These are phyloP conservation scores for Sugiyamaella neomexicana DNA, from an alignment of 1,139 yeast genomes.

Conservation along the genomic window DNA sequence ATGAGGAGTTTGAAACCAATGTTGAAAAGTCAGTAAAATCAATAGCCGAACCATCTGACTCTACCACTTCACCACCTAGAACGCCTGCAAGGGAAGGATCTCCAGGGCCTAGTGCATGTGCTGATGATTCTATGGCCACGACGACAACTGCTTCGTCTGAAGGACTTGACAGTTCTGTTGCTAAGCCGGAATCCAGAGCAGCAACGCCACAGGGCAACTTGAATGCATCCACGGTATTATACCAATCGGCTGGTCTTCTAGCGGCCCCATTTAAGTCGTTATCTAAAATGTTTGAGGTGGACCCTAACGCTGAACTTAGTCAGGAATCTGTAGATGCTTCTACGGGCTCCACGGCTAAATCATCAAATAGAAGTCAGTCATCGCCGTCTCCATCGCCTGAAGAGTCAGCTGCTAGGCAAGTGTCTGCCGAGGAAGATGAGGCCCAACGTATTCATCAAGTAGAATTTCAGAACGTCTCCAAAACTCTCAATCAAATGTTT, in stretches of 20 bases:
- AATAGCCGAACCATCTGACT: conserved; percentile 32
- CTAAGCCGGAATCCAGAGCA: conserved; percentile 4
- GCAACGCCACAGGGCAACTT: conserved; percentile 23
- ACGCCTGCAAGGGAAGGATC: conserved; percentile 32
- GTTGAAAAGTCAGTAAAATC: conserved; percentile 39
- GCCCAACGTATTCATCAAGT: conserved; percentile 41
- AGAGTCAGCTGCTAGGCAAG: conserved; percentile 43
- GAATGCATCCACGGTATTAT: conserved; percentile 40
- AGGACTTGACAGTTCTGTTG: not conserved
- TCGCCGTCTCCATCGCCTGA: conserved; percentile 32
- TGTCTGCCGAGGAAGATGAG: conserved; percentile 43
- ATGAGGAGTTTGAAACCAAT: conserved; percentile 56
- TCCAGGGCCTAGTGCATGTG: conserved; percentile 15
- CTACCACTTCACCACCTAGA: conserved; percentile 32
- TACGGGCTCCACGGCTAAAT: conserved; percentile 1
- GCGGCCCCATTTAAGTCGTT: conserved; percentile 40
- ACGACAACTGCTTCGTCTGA: not conserved
- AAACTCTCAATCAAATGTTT: conserved; percentile 66
- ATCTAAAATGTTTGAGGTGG: conserved; percentile 38
- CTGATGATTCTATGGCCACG: not conserved
- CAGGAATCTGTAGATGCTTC: conserved; percentile 3
- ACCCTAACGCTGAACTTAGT: conserved; percentile 27
- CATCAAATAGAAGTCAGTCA: not conserved
- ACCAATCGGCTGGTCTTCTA: conserved; percentile 42
- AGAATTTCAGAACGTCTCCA: conserved; percentile 47